Evolutionary conservation across 345 rosid species (phyloP), one percentile per base, ranked within the genome.

Genomic region (Acer saccharum): DNA sequence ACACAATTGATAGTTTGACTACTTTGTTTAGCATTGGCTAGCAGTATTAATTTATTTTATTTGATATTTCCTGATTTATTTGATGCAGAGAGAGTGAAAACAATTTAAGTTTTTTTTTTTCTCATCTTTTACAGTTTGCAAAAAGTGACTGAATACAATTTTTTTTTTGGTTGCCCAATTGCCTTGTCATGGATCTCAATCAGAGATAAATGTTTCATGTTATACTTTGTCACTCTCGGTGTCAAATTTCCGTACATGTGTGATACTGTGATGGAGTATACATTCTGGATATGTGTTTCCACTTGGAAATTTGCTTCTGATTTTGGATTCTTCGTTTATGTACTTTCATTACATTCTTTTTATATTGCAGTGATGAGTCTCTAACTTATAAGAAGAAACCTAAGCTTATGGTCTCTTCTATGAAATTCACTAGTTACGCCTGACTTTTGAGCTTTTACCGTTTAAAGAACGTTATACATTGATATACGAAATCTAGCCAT

Each of bases 361-460:
- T 44, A 14, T 48, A 4, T 11, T 62, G 87, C 88, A 0, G 76
- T 89, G 93, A 88, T 89, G 93, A 87, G 78, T 81, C 78, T 10
- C 68, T 88, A 86, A 87, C 89, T 83, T 83, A 81, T 86, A 79
- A 87, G 90, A 78, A 81, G 87, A 55, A 67, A 69, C 74, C 77
- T 65, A 8, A 14, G 21, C 60, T 48, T 74, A 39, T 81, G 81
- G 86, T 63, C 78, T 74, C 87, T 85, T 84, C 83, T 18, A 67
- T 89, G 92, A 86, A 79, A 84, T 91, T 23, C 77, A 23, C 69
- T 74, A 83, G 88, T 86, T 86, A 82, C 87, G 86, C 86, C 77
- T 86, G 90, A 87, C 86, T 90, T 86, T 85, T 90, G 94, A 88
- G 87, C 86, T 77, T 68, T 52, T 46, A 35, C 1, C 10, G 25